A percentile compares a stretch with the other conserved stretches of the same genome.
phyloP scores from a whole-genome alignment of 2,329 filamentous ascomycete genomes.

The Nemania sp. region DNA sequence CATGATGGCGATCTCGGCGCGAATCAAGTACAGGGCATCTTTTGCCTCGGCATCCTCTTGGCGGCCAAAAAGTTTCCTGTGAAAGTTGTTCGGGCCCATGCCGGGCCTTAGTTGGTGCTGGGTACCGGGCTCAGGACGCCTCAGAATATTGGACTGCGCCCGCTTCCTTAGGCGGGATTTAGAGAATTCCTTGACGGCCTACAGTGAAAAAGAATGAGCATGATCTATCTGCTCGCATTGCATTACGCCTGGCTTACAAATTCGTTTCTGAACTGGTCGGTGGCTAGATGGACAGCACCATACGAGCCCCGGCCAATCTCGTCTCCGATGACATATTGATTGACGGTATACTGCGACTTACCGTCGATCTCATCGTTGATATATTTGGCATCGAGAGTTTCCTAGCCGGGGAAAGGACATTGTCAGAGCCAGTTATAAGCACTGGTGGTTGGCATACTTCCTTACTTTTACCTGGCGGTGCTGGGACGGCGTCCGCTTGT shows the following conservation, averaged over 20 bases:
- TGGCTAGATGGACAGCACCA: slow-evolving; percentile 86
- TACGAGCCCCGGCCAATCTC: slow-evolving; percentile 98
- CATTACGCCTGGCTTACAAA: slow-evolving; percentile 65
- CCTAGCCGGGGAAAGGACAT: slow-evolving; percentile 51
- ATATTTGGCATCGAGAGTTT: slow-evolving; percentile 90
- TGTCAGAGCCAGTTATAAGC: slow-evolving; percentile 10
- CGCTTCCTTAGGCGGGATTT: slow-evolving; percentile 88
- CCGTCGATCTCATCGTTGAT: slow-evolving; percentile 83
- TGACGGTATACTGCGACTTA: slow-evolving; percentile 77
- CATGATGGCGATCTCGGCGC: slow-evolving; percentile 98
- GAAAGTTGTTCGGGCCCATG: slow-evolving; percentile 32
- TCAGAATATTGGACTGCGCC: slow-evolving; percentile 83
- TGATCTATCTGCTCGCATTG: neutral
- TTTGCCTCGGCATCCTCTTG: slow-evolving; percentile 63
- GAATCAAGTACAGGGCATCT: slow-evolving; percentile 81
- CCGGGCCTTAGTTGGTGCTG: slow-evolving; percentile 45
- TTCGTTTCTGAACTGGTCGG: slow-evolving; percentile 89
- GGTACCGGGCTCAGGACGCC: slow-evolving; percentile 48
- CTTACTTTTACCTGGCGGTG: slow-evolving; percentile 62
- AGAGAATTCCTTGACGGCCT: slow-evolving; percentile 98
- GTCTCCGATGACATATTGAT: slow-evolving; percentile 91
- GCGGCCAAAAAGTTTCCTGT: slow-evolving; percentile 40
- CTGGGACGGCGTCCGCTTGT: slow-evolving; percentile 59
- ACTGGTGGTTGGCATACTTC: slow-evolving; percentile 8
- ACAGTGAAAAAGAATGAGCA: slow-evolving; percentile 27